A percentile compares a stretch with the other conserved stretches of the same genome.
Conservation (phyloP, 768 basidiomycete genomes). For the Psilocybe cyanescens region DNA sequence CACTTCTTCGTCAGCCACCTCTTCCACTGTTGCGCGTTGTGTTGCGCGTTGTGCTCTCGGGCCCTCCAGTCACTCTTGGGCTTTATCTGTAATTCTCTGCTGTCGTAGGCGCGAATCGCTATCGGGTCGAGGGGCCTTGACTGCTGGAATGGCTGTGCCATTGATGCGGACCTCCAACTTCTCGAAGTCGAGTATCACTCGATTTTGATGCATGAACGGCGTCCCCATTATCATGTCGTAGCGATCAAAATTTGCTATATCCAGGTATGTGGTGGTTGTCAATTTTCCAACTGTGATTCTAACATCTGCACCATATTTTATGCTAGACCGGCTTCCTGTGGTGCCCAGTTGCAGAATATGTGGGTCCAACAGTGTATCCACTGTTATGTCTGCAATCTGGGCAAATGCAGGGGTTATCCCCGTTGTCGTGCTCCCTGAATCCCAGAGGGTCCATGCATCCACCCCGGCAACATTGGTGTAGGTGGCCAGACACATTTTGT, state of each 20-base stretch:
- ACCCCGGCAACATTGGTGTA: slow-evolving; percentile 12
- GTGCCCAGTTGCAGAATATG: slow-evolving; percentile 34
- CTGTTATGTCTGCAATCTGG: slow-evolving; percentile 10
- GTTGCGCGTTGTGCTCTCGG: background rate
- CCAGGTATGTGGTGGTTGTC: slow-evolving; percentile 23
- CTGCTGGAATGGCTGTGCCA: slow-evolving; percentile 1
- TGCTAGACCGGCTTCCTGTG: slow-evolving; percentile 29
- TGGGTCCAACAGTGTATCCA: slow-evolving; percentile 15
- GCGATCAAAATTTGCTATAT: slow-evolving; percentile 37
- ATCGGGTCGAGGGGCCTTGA: background rate
- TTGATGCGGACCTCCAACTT: slow-evolving; percentile 11
- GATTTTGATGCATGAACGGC: slow-evolving; percentile 33
- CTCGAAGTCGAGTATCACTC: slow-evolving; percentile 7
- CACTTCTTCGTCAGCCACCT: background rate
- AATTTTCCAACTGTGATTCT: slow-evolving; percentile 10
- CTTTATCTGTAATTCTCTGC: background rate
- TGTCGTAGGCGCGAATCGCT: background rate
- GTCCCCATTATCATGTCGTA: slow-evolving; percentile 41
- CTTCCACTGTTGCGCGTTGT: background rate
- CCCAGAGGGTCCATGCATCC: slow-evolving; percentile 25
- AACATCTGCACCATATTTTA: slow-evolving; percentile 29
- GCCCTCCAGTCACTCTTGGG: background rate
- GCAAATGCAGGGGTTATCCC: slow-evolving; percentile 21
- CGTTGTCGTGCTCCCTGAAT: slow-evolving; percentile 24
- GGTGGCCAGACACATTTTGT: slow-evolving; percentile 18